Conservation (phyloP, 169 alveolate genomes). For the Babesia divergens region DNA sequence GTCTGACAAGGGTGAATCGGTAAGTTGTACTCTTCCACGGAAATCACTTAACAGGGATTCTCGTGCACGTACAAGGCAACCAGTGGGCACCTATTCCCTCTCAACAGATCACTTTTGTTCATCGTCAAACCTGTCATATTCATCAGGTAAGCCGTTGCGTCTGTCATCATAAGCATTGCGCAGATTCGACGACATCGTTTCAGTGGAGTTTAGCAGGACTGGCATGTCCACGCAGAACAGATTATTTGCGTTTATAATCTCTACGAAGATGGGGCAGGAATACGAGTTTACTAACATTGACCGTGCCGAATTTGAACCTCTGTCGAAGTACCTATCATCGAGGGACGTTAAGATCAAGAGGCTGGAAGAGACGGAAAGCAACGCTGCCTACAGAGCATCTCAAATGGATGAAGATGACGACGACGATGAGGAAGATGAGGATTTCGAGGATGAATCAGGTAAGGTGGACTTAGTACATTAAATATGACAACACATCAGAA, state of each 20-base stretch:
- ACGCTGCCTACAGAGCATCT: slow-evolving; percentile 71
- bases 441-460: slow-evolving; percentile 69
- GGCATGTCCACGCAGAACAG: slow-evolving; percentile 89
- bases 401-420: slow-evolving; percentile 85
- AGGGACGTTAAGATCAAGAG: slow-evolving; percentile 72
- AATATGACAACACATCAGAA: slow-evolving; percentile 17
- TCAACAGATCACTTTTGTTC: slow-evolving; percentile 90
- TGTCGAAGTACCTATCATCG: slow-evolving; percentile 72
- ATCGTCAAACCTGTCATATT: slow-evolving; percentile 94
- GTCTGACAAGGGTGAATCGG: slow-evolving; percentile 82
- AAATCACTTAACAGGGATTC: slow-evolving; percentile 51
- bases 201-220: slow-evolving; percentile 91
- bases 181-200: slow-evolving; percentile 89
- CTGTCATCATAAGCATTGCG: too few relatives aligned
- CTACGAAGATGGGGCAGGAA: slow-evolving; percentile 84
- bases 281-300: slow-evolving; percentile 92
- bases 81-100: slow-evolving; percentile 94
- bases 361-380: slow-evolving; percentile 77
- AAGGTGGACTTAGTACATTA: not conserved
- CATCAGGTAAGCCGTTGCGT: slow-evolving; percentile 70
- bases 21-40: not conserved
- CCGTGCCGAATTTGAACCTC: slow-evolving; percentile 82
- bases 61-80: slow-evolving; percentile 95
- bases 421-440: slow-evolving; percentile 78
- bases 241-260: slow-evolving; percentile 89